Evolutionary conservation across 2,329 filamentous ascomycete genomes (phyloP), one percentile per base, ranked within the genome.

Genomic region (Setomelanomma holmii): DNA sequence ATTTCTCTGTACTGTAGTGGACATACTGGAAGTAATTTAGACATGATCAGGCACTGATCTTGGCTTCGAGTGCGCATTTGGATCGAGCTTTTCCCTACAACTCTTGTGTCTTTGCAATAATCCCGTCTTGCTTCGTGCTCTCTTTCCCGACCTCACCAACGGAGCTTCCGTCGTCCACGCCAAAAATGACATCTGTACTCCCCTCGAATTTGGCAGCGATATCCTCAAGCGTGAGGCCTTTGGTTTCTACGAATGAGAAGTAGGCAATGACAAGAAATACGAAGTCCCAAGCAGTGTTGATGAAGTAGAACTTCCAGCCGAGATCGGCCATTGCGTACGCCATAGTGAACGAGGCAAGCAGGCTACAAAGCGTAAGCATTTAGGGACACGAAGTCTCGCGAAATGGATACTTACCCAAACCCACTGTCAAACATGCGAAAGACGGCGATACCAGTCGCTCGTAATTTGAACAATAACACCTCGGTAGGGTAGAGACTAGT

Each of bases 181-280:
- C 40, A 11, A 17, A 11, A 8, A 42, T 24, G 20, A 42, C 21
- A 14, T 21, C 14, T 16, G 40, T 42, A 12, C 10, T 17, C 2
- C 53, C 53, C 22, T 53, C 53, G 20, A 63, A 61, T 4, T 61
- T 45, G n/a, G 24, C 41, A 24, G 52, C 53, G 6, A 64, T 46
- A 16, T 60, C 53, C 43, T 64, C 61, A n/a, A 64, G 53, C 14
- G 49, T 56, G 7, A 24, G 23, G 2, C 59, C 61, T 40, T 62
- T 62, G 1, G 61, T 64, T 20, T 64, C 61, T 1, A 58, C 52
- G 23, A 58, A 60, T 14, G 49, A 53, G 33, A 58, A 53, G 7
- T 49, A 60, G 4, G 45, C 51, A 19, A 60, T 30, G 20, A 50
- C 45, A 24, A 58, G 48, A n/a, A 58, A 49, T n/a, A 55, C 47